phyloP scores from a whole-genome alignment of 345 rosid genomes.

The Adansonia digitata region DNA sequence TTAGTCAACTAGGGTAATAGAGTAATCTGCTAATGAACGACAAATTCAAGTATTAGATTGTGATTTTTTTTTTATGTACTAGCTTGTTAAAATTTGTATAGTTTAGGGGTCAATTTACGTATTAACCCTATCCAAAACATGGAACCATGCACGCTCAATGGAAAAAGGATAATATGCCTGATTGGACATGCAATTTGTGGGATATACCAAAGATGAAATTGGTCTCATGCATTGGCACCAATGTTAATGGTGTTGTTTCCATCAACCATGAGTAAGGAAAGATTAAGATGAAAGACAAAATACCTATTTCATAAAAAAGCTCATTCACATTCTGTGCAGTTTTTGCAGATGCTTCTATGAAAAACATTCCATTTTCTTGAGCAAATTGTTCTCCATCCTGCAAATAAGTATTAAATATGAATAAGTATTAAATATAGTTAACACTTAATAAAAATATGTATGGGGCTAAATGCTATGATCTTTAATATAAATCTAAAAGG shows the following conservation, averaged over 20 bases:
- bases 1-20: no score
- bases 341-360: constrained; percentile 69
- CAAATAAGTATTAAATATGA: no score
- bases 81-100: no score
- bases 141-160: not conserved
- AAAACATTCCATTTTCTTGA: constrained; percentile 52
- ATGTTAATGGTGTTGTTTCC: not conserved
- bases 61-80: no score
- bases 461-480: no score
- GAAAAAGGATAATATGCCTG: not conserved
- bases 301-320: constrained; percentile 72
- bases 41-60: not conserved
- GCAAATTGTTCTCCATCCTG: constrained; percentile 69
- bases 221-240: not conserved
- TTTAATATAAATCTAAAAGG: no score
- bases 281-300: not conserved
- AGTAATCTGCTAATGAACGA: no score
- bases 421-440: no score
- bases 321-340: constrained; percentile 62
- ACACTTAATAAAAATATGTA: no score
- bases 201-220: not conserved
- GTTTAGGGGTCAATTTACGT: no score
- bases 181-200: not conserved
- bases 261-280: not conserved
- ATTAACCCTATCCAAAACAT: not conserved